Percentiles rank a stretch among this genome's conserved stretches.
Evolutionary conservation across 2,329 filamentous ascomycete species (phyloP).

Genomic region (Aspergillus sp.): DNA sequence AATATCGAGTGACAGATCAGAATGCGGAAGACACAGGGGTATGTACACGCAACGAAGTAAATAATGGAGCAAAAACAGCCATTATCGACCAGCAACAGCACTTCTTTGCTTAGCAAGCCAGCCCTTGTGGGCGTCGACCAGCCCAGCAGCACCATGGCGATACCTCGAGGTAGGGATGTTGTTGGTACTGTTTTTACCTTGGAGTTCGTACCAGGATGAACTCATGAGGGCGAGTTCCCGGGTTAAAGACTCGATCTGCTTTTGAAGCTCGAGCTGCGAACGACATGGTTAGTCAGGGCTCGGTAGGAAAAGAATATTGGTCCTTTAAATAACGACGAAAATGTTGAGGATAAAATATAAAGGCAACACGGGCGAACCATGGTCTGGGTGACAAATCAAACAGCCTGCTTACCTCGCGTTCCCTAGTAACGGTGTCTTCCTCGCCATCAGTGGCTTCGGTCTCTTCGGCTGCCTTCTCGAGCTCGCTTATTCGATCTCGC

Average conservation of each 20-base stretch:
- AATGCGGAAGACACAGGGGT: not conserved
- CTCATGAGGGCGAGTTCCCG: conserved; percentile 47
- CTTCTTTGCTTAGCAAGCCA: conserved; percentile 48
- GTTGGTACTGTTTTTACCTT: conserved; percentile 45
- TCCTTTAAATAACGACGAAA: not conserved
- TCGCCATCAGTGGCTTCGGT: conserved; percentile 34
- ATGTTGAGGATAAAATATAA: not conserved
- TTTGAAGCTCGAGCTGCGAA: conserved; percentile 42
- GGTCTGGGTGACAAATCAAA: not conserved
- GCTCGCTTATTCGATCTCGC: conserved; percentile 41
- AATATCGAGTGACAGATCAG: not conserved
- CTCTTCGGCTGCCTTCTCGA: conserved; percentile 36
- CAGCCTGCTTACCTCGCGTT: conserved; percentile 37
- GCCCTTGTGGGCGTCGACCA: conserved; percentile 41
- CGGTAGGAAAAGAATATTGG: not conserved
- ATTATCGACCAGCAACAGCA: conserved; percentile 37
- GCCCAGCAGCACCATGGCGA: conserved; percentile 34
- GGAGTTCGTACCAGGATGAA: conserved; percentile 50
- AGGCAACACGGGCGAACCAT: not conserved
- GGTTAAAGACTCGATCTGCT: conserved; percentile 40
- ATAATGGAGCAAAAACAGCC: not conserved
- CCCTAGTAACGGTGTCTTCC: conserved; percentile 37
- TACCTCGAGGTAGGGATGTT: conserved; percentile 44
- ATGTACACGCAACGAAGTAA: not conserved
- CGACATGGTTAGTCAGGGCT: conserved; percentile 9